Conservation (phyloP, 139 green algal genomes). For the Coelastrella sp. region DNA sequence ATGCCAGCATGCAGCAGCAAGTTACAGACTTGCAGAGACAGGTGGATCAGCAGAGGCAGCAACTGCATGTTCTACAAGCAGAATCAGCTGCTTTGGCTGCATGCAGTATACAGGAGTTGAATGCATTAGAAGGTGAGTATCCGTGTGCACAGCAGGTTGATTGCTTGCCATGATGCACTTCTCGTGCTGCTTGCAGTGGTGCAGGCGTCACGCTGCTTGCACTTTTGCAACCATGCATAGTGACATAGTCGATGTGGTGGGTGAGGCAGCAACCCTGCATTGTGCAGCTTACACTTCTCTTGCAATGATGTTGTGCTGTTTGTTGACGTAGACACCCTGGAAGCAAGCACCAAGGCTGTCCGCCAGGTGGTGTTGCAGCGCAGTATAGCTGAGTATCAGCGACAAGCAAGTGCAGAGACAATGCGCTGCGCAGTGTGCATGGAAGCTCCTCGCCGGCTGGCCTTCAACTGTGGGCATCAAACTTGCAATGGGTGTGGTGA, state of each 20-base stretch:
- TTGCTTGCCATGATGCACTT: too few relatives aligned
- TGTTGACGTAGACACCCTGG: constrained; percentile 48
- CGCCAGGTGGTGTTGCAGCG: constrained; percentile 56
- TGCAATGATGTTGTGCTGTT: neutral
- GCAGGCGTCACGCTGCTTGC: too few relatives aligned
- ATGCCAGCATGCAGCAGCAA: constrained; percentile 25
- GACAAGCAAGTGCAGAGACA: constrained; percentile 31
- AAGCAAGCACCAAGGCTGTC: constrained; percentile 39
- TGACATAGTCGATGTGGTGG: too few relatives aligned
- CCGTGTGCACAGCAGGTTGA: too few relatives aligned
- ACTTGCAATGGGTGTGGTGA: constrained; percentile 54
- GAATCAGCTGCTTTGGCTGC: constrained; percentile 32
- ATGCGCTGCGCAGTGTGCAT: constrained; percentile 60
- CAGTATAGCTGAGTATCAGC: constrained; percentile 53
- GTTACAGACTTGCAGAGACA: neutral
- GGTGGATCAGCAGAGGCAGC: constrained; percentile 31
- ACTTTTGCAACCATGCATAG: too few relatives aligned
- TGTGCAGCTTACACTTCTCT: too few relatives aligned
- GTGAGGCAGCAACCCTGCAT: too few relatives aligned
- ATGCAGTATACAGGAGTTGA: constrained; percentile 45
- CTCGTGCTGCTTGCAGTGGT: too few relatives aligned
- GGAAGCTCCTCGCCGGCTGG: constrained; percentile 51
- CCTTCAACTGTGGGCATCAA: constrained; percentile 68
- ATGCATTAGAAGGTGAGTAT: constrained; percentile 40
- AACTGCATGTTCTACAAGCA: constrained; percentile 46